Conservation (phyloP, 257 asterid genomes). For the Avicennia marina region DNA sequence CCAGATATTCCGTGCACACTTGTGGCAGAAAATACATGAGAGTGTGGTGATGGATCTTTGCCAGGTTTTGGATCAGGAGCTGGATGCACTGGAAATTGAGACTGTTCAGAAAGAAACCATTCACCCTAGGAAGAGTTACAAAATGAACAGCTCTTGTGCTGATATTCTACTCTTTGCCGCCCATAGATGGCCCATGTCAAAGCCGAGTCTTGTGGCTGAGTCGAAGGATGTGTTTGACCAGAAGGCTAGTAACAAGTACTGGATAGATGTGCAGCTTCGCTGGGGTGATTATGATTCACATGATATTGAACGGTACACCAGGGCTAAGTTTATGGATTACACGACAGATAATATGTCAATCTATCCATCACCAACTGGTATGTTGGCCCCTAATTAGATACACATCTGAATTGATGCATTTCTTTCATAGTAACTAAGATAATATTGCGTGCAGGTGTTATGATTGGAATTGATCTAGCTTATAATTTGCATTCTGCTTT, state of each 20-base stretch:
- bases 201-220: slow-evolving; percentile 98
- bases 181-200: slow-evolving; percentile 99
- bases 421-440: not conserved
- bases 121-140: slow-evolving; percentile 98
- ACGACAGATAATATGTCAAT: slow-evolving; percentile 98
- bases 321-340: slow-evolving; percentile 98
- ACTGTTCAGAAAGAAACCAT: slow-evolving; percentile 99
- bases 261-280: slow-evolving; percentile 98
- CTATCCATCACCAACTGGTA: slow-evolving; percentile 98
- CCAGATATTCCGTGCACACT: slow-evolving; percentile 99
- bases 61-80: slow-evolving; percentile 98
- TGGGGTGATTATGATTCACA: slow-evolving; percentile 99
- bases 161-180: slow-evolving; percentile 97
- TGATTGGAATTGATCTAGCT: slow-evolving; percentile 98
- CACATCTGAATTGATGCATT: not conserved
- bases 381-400: slow-evolving; percentile 10
- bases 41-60: slow-evolving; percentile 99
- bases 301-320: slow-evolving; percentile 91
- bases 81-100: slow-evolving; percentile 96
- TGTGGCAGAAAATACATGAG: slow-evolving; percentile 99
- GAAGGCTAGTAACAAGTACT: slow-evolving; percentile 95
- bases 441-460: slow-evolving; percentile 54
- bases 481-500: slow-evolving; percentile 96
- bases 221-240: slow-evolving; percentile 98
- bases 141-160: slow-evolving; percentile 99